These are phyloP conservation scores for Dillenia turbinata DNA, from an alignment of 164 flowering plant genomes.

Conservation along the genomic window DNA sequence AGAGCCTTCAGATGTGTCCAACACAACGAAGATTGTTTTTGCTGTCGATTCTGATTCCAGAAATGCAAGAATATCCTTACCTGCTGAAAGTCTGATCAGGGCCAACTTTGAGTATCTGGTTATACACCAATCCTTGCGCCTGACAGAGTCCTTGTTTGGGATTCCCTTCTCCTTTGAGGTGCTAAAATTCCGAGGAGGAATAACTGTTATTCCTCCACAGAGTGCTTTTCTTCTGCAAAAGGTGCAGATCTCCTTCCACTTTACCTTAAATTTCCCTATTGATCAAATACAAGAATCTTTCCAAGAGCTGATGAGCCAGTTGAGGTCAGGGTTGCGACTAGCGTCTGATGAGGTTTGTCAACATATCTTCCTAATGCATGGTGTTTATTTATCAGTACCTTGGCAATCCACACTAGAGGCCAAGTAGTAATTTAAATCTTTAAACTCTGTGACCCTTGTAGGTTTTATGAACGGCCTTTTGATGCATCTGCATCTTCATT, in stretches of 20 bases:
- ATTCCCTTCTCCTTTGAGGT: conserved; percentile 66
- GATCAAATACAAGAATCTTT: conserved; percentile 59
- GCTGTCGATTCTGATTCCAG: conserved; percentile 53
- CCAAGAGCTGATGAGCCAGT: conserved; percentile 50
- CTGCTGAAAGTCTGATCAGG: conserved; percentile 57
- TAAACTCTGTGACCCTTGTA: too few relatives aligned
- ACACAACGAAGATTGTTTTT: conserved; percentile 66
- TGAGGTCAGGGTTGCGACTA: conserved; percentile 55
- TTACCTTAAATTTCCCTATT: conserved; percentile 73
- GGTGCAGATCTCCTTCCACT: conserved; percentile 64
- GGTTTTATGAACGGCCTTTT: too few relatives aligned
- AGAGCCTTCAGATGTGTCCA: conserved; percentile 42
- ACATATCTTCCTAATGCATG: too few relatives aligned
- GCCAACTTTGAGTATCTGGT: conserved; percentile 44
- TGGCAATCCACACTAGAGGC: too few relatives aligned
- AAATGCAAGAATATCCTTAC: conserved; percentile 28
- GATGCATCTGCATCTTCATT: too few relatives aligned
- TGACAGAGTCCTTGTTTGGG: conserved; percentile 68
- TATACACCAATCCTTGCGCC: conserved; percentile 32
- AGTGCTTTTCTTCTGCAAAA: conserved; percentile 70
- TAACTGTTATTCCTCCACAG: conserved; percentile 70
- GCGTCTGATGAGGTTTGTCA: conserved; percentile 60
- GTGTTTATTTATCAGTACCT: too few relatives aligned
- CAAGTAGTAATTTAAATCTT: too few relatives aligned
- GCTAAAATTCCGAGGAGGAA: conserved; percentile 77